Base-by-base conservation (phyloP, 805 yeast genomes). In the Sugiyamaella americana region DNA sequence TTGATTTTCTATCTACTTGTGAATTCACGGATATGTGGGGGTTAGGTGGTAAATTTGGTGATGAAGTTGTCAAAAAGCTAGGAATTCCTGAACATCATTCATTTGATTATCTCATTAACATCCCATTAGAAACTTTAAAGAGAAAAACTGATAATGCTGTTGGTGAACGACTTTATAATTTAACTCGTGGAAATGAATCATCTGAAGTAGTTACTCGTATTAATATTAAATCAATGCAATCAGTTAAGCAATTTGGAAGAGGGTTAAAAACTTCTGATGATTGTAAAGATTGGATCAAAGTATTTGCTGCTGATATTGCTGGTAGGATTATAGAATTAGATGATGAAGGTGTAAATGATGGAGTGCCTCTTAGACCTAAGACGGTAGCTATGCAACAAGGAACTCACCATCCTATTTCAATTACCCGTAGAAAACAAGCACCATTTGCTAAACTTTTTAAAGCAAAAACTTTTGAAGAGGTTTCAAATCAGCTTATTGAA, bases 31-130 rank as follows among this genome's bases (percentile, higher is more conserved):
- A 88, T 55, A 77, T 91, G 48, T 83, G 95, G 76, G 87, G 95
- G 0, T 69, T 91, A 72, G 98, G 98, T 4, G 98, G 98, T 2
- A 87, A 86, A 54, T 65, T 74, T 6, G 98, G 98, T 0, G 80
- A 80, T 8, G 66, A 68, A 10, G 69, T 87, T 1, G 51, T 72
- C 16, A 61, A 64, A n/a, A 62, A 67, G 17, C 62, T 88, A n/a
- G 67, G 71, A 1, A 64, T 78, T 2, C 85, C 83, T 0, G 65
- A 66, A 2, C 71, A 64, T 23, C 61, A 66, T 3, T 66, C 78
- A 49, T 72, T 83, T 55, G 65, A 72, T 2, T 71, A 62, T 47
- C 71, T 87, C 1, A 67, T 84, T 45, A 66, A 70, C 32, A 75
- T 76, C 59, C 58, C 75, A 0, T 52, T 65, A 2, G 72, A 74